Conservation (phyloP, 2,329 filamentous ascomycete species). For the Aspergillus novoparasiticus region DNA sequence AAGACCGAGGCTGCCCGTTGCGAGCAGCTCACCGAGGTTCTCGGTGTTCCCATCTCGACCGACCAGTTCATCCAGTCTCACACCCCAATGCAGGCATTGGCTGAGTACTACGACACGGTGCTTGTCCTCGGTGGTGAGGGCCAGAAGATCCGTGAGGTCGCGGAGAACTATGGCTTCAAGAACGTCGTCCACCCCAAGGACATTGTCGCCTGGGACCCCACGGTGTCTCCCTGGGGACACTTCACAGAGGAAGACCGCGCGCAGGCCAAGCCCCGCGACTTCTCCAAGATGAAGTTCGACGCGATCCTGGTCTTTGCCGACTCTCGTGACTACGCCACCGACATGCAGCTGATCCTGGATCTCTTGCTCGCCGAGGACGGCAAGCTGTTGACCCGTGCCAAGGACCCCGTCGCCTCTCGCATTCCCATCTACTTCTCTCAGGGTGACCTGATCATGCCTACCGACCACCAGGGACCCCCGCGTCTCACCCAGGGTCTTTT, state of each 20-base stretch:
- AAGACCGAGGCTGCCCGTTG: constrained; percentile 68
- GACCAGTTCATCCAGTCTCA: constrained; percentile 79
- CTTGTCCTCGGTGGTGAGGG: constrained; percentile 75
- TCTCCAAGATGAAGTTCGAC: constrained; percentile 70
- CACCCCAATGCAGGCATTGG: constrained; percentile 74
- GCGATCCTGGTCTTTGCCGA: constrained; percentile 76
- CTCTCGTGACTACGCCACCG: constrained; percentile 72
- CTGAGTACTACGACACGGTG: constrained; percentile 76
- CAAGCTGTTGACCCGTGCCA: constrained; percentile 64
- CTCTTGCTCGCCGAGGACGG: constrained; percentile 70
- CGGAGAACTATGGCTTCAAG: constrained; percentile 73
- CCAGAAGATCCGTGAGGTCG: constrained; percentile 72
- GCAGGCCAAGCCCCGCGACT: constrained; percentile 70
- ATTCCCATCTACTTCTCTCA: constrained; percentile 77
- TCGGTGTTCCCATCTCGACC: constrained; percentile 65
- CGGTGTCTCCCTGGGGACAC: constrained; percentile 68
- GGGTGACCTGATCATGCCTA: constrained; percentile 66
- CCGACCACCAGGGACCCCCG: constrained; percentile 62
- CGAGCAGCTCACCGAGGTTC: constrained; percentile 68
- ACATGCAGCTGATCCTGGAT: constrained; percentile 77
- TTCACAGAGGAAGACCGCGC: constrained; percentile 70
- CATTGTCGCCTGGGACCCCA: constrained; percentile 69
- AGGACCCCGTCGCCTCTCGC: constrained; percentile 65
- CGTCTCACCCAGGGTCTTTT: constrained; percentile 76
- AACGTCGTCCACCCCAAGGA: constrained; percentile 74